phyloP scores from a whole-genome alignment of 805 yeast species.

The Metschnikowia cerradonensis region DNA sequence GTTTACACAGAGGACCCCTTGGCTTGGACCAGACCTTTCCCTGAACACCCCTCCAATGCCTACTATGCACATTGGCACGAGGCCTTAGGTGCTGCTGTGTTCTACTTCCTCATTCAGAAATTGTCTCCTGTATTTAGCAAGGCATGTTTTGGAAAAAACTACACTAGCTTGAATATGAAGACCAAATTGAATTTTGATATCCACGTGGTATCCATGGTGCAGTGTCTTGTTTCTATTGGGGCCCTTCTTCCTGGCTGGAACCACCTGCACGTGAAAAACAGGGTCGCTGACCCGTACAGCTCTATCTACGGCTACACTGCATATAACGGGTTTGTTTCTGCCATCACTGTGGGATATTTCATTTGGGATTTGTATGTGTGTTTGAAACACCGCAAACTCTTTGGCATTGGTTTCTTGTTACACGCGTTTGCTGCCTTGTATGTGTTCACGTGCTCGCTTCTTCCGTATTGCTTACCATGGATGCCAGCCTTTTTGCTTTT shows the following conservation, averaged over 20 bases:
- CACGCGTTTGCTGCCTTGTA: constrained; percentile 82
- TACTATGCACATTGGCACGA: constrained; percentile 72
- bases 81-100: constrained; percentile 50
- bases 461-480: constrained; percentile 78
- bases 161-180: constrained; percentile 44
- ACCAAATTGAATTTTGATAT: constrained; percentile 76
- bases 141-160: constrained; percentile 48
- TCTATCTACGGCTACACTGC: constrained; percentile 64
- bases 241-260: constrained; percentile 62
- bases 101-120: constrained; percentile 55
- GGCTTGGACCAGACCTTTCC: constrained; percentile 43
- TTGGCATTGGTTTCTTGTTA: constrained; percentile 76
- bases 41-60: constrained; percentile 39
- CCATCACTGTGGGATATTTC: constrained; percentile 81
- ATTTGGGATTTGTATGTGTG: constrained; percentile 85
- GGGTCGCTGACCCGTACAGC: constrained; percentile 37
- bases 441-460: constrained; percentile 60
- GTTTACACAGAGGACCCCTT: constrained; percentile 40
- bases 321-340: constrained; percentile 68
- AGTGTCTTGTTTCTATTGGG: constrained; percentile 61
- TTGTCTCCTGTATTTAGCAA: constrained; percentile 51
- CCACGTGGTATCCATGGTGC: constrained; percentile 85
- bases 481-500: constrained; percentile 78
- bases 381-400: constrained; percentile 53
- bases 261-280: constrained; percentile 44